Base-by-base conservation (phyloP, 192 early-diverging fungal genomes). In the Coemansia sp. region DNA sequence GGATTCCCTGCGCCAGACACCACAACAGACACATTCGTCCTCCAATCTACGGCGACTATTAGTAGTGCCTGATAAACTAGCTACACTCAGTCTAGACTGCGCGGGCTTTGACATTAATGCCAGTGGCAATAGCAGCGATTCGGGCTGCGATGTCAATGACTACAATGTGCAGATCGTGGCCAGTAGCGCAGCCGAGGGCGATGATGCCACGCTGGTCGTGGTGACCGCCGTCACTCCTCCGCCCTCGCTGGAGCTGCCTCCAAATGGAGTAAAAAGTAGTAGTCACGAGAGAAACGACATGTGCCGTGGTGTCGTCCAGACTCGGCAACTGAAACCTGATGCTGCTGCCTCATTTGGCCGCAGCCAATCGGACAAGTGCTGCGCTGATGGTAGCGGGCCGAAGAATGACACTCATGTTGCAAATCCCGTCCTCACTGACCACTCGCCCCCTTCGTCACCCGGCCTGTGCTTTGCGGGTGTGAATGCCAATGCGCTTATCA, bases 401-500 rank as follows among this genome's bases (percentile, higher is more conserved):
- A 60, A 60, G 57, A 60, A 60, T n/a, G 27, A 33, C 57, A 36
- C 31, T 33, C 29, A 34, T 60, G 57, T 36, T 34, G 57, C 49
- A 52, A 52, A 60, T 60, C 57, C 57, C 31, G 57, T 11, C 16
- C 16, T n/a, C 20, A 13, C 18, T 60, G 57, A 60, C 57, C 16
- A 39, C 57, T 78, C 72, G 76, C 76, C 71, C 44, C 52, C 24
- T 15, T 44, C 18, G 2, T 38, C 67, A 33, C 61, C 57, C 12
- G 57, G 57, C 57, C 57, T 60, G 57, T 60, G 53, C 20, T 83
- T 60, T 64, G 38, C 52, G 13, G 81, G 81, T 34, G 74, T 84
- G 20, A 84, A 84, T 58, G 77, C 81, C 3, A 50, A 71, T 22
- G 81, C 81, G 12, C 74, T 84, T 61, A 71, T 69, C 46, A 76